phyloP scores from a whole-genome alignment of 306 rosid species.

The Psophocarpus tetragonolobus region DNA sequence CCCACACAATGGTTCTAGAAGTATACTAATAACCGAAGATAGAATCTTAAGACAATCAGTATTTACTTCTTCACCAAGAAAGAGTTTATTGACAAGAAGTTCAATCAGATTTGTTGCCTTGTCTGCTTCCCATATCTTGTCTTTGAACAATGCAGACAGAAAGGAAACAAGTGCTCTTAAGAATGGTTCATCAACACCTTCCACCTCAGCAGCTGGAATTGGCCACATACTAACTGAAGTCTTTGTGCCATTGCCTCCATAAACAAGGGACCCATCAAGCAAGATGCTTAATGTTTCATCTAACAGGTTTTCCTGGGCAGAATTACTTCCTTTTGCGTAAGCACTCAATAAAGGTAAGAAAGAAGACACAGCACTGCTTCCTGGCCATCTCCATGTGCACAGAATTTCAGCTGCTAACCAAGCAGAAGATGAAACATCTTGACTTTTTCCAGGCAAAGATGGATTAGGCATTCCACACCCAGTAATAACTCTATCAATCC shows the following conservation, averaged over 20 bases:
- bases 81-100: constrained; percentile 66
- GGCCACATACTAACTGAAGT: constrained; percentile 62
- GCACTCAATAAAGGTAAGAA: constrained; percentile 75
- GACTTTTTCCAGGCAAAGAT: constrained; percentile 43
- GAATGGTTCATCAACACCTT: constrained; percentile 87
- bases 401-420: constrained; percentile 94
- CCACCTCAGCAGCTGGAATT: constrained; percentile 52
- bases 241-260: constrained; percentile 53
- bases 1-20: constrained; percentile 55
- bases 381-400: constrained; percentile 98
- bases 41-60: constrained; percentile 80
- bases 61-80: constrained; percentile 77
- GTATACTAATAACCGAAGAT: constrained; percentile 67
- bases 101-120: constrained; percentile 62
- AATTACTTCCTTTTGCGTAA: constrained; percentile 52
- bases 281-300: constrained; percentile 62
- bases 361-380: constrained; percentile 67
- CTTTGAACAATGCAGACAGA: constrained; percentile 64
- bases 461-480: constrained; percentile 38
- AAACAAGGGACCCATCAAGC: constrained; percentile 81
- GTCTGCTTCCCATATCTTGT: constrained; percentile 65
- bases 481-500: constrained; percentile 58
- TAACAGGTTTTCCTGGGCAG: constrained; percentile 57
- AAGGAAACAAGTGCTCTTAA: constrained; percentile 79
- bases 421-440: constrained; percentile 59